Evolutionary conservation across 305 asterid species (phyloP).

Genomic region (Solanum hybrid): DNA sequence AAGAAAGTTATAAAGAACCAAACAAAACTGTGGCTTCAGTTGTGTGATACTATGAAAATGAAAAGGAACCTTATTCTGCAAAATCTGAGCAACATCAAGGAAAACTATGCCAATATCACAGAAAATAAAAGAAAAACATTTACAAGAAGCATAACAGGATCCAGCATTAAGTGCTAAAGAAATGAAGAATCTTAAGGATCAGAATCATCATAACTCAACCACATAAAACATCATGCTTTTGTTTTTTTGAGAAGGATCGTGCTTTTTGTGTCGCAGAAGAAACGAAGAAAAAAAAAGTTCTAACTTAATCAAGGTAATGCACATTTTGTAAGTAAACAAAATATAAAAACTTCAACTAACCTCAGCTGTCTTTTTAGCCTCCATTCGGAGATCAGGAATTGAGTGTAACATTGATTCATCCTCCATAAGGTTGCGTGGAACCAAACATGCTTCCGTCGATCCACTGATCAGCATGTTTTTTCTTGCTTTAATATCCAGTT

Average conservation of each 20-base stretch:
- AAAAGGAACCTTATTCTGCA: background rate
- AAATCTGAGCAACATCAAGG: background rate
- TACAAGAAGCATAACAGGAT: background rate
- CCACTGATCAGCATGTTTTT: slow-evolving; percentile 36
- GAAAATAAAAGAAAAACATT: background rate
- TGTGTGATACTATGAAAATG: background rate
- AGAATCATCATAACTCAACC: background rate
- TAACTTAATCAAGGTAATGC: background rate
- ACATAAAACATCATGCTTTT: background rate
- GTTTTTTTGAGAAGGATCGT: background rate
- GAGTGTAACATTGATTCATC: slow-evolving; percentile 38
- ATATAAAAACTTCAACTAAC: slow-evolving; percentile 23
- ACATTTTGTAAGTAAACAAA: background rate
- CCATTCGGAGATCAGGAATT: slow-evolving; percentile 70
- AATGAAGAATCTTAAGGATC: slow-evolving; percentile 9
- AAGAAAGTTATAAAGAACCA: background rate
- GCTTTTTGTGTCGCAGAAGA: background rate
- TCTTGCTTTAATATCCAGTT: slow-evolving; percentile 41
- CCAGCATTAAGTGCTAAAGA: background rate
- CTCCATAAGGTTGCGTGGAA: slow-evolving; percentile 33
- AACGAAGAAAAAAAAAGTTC: background rate
- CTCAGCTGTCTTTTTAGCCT: slow-evolving; percentile 80
- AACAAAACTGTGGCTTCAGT: background rate
- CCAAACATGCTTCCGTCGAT: slow-evolving; percentile 27
- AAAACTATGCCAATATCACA: background rate